Evolutionary conservation across 352 stramenopile species (phyloP).

Genomic region (Phytopythium cucurbitacearum): DNA sequence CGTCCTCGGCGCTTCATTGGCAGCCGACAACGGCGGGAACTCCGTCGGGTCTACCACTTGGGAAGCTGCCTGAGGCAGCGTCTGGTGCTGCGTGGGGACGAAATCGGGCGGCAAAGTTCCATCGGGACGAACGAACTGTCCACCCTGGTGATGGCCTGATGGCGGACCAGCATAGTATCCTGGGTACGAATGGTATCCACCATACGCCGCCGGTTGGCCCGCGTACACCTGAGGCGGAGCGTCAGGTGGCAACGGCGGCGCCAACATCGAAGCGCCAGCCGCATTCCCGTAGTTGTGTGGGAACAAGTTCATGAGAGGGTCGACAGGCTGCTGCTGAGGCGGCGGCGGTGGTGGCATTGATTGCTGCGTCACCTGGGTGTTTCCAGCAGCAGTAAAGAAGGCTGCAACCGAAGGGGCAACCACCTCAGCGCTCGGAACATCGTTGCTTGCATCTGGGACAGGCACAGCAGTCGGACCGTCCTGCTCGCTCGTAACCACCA

Average conservation of each 20-base stretch:
- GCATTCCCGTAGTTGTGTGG: conserved; percentile 42
- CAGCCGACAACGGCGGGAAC: conserved; percentile 12
- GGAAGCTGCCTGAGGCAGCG: background rate
- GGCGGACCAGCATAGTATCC: no score
- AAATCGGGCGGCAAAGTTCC: conserved; percentile 2
- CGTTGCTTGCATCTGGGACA: background rate
- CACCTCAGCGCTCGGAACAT: conserved; percentile 7
- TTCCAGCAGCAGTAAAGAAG: conserved; percentile 31
- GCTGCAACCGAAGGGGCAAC: conserved; percentile 37
- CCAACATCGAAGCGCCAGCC: conserved; percentile 14
- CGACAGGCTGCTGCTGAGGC: conserved; percentile 7
- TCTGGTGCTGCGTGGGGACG: conserved; percentile 3
- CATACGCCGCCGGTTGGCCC: no score
- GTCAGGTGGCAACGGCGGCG: conserved; percentile 20
- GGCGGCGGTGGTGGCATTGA: conserved; percentile 7
- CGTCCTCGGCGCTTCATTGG: conserved; percentile 6
- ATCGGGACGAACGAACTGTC: conserved; percentile 1
- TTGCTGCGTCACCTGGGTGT: background rate
- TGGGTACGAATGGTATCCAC: conserved; percentile 7
- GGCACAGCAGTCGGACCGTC: conserved; percentile 1
- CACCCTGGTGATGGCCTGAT: background rate
- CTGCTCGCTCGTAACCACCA: conserved; percentile 1
- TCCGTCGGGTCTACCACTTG: conserved; percentile 1
- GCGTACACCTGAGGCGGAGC: conserved; percentile 1
- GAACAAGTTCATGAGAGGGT: conserved; percentile 40